Base-by-base conservation (phyloP, 2,329 filamentous ascomycete species). In the Simplicillium sp. region DNA sequence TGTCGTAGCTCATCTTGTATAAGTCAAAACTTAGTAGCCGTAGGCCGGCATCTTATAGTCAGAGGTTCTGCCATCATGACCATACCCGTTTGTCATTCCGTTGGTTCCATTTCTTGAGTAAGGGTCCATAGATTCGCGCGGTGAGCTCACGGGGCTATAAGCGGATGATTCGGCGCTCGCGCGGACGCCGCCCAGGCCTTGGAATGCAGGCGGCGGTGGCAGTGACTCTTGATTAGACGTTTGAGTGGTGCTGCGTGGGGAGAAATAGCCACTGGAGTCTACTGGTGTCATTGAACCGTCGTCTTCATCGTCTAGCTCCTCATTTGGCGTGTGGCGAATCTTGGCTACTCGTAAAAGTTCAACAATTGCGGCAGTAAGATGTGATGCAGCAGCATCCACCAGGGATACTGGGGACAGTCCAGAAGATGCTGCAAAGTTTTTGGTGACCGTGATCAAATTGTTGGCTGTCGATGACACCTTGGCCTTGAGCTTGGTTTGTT, bases 391-490 rank as follows among this genome's bases (percentile, higher is more conserved):
- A 3, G 90, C 92, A 59, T 98, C 92, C 16, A 98, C 70, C 3
- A 98, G 66, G 6, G 87, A 94, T n/a, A 98, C 83, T 0, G 92
- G 92, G 1, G 87, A 90, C 28, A 98, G 75, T 25, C 92, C 92
- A 15, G 78, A 80, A 1, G 87, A 82, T 11, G 78, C 75, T 29
- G 85, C 82, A 59, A 92, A 95, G 56, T 95, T 95, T 66, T 94
- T 95, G 29, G 87, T 84, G 2, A 90, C 87, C 3, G 90, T 97
- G 54, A 97, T 96, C 43, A 98, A 71, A 55, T 90, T 92, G 68
- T 97, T 97, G 37, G 92, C 89, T 2, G 90, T 94, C 3, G 84
- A 83, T n/a, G 88, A 94, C 3, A 97, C 84, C 44, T 83, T 82
- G 38, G 77, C 75, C 62, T 87, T 94, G 45, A 94, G 72, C 59